Conservation (phyloP, 2,329 filamentous ascomycete species). For the Aspergillus bombycis region DNA sequence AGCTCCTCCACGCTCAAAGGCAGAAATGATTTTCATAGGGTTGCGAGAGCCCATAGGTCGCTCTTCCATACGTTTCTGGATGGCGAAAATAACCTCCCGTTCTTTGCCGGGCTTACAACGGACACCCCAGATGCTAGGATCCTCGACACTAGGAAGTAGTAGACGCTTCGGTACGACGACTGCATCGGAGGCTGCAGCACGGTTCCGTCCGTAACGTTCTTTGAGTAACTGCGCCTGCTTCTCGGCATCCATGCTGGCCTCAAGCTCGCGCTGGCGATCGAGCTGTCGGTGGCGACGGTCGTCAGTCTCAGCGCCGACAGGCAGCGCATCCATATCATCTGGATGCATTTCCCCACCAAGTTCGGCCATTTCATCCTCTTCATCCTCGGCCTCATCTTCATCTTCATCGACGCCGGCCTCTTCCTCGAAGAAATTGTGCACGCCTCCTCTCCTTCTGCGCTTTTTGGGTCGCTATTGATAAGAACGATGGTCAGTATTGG, state of each 20-base stretch:
- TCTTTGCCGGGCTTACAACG: constrained; percentile 95
- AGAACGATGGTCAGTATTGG: constrained; percentile 18
- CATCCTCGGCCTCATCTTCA: constrained; percentile 85
- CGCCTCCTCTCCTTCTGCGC: constrained; percentile 70
- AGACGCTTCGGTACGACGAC: constrained; percentile 82
- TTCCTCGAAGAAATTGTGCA: constrained; percentile 92
- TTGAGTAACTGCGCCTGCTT: constrained; percentile 85
- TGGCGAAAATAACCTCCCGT: constrained; percentile 81
- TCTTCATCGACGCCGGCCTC: constrained; percentile 97
- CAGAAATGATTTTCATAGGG: constrained; percentile 81
- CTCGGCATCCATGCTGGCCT: constrained; percentile 87
- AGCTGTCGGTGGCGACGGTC: constrained; percentile 93
- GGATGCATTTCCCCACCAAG: constrained; percentile 89
- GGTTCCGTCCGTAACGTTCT: constrained; percentile 83
- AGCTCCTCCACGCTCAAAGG: constrained; percentile 83
- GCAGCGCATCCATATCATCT: constrained; percentile 79
- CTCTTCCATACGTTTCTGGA: constrained; percentile 88
- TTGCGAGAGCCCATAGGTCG: constrained; percentile 72
- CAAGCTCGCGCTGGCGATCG: constrained; percentile 85
- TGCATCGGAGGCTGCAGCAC: constrained; percentile 68
- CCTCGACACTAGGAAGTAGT: constrained; percentile 87
- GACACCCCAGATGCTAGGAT: constrained; percentile 94
- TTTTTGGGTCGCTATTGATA: constrained; percentile 73
- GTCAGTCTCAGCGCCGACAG: constrained; percentile 76
- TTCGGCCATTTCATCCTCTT: constrained; percentile 82